phyloP scores from a whole-genome alignment of 2,329 filamentous ascomycete genomes.

The Amesomyces nigricolor region DNA sequence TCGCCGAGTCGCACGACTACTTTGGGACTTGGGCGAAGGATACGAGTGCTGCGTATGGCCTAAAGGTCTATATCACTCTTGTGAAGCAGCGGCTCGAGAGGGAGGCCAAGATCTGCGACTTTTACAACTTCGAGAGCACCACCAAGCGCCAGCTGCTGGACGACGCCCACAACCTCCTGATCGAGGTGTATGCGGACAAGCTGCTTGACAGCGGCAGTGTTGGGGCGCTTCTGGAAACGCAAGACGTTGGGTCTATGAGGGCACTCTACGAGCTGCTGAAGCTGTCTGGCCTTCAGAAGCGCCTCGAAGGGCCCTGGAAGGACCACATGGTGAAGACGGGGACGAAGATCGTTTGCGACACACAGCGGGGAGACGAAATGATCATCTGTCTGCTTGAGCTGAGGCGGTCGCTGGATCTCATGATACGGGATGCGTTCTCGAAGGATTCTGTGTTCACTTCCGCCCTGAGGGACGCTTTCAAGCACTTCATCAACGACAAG shows the following conservation, averaged over 20 bases:
- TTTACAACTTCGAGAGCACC: constrained; percentile 74
- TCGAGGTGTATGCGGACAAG: constrained; percentile 60
- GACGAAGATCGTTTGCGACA: constrained; percentile 71
- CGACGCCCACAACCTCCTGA: constrained; percentile 65
- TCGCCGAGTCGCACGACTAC: constrained; percentile 62
- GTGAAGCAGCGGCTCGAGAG: constrained; percentile 63
- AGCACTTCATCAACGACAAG: constrained; percentile 87
- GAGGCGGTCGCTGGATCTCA: constrained; percentile 70
- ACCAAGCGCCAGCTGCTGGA: constrained; percentile 74
- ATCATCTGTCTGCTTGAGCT: constrained; percentile 75
- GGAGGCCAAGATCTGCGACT: constrained; percentile 72
- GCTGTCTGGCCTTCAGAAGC: constrained; percentile 62
- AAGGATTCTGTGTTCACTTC: constrained; percentile 72
- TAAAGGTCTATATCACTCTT: constrained; percentile 70
- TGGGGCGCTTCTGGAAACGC: constrained; percentile 64
- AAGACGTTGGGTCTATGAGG: constrained; percentile 64
- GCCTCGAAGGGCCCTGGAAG: constrained; percentile 67
- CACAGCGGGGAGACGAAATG: constrained; percentile 76
- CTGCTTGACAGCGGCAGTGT: constrained; percentile 63
- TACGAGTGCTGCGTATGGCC: constrained; percentile 52
- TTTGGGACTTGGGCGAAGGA: constrained; percentile 64
- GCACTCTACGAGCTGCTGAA: constrained; percentile 73
- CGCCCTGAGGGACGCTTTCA: constrained; percentile 77
- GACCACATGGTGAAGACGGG: constrained; percentile 74
- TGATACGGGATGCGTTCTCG: constrained; percentile 71